Evolutionary conservation across 176 grass and related monocot genomes (phyloP), one percentile per base, ranked within the genome.

Genomic region (Oryza longistaminata): DNA sequence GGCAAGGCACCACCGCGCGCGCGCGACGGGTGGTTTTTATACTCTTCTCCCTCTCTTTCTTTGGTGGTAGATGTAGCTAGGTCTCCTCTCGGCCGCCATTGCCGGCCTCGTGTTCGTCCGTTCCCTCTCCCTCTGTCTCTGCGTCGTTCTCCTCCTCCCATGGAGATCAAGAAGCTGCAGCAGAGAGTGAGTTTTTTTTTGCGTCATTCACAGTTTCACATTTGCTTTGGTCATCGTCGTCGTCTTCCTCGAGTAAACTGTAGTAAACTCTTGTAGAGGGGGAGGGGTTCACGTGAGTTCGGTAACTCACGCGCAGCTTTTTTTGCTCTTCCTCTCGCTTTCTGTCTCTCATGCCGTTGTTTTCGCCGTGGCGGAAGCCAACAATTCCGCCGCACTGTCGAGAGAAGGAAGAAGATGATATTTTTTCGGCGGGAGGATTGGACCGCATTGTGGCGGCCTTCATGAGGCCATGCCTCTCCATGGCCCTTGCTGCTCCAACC

Each of bases 401-500:
- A 72, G 24, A 24, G 40, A 5, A 24, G 22, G 70, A 55, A 27
- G n/a, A 42, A 61, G 19, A 64, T 31, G 67, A 73, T 66, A 66
- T 86, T 80, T 73, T 73, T 34, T 21, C 16, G 19, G 2, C 8
- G 26, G 7, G 62, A 31, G 74, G 5, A 50, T 26, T 74, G 71
- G 71, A 60, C 35, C 60, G 19, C 81, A 66, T 46, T 64, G 52
- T 46, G 70, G 68, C 61, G 70, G 69, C 33, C n/a, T 80, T n/a
- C 53, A 58, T n/a, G 53, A 9, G 7, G 35, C 35, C 35, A 37
- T 37, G 35, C 35, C 35, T 58, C 43, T 58, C 43, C 78, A 78
- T 86, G 83, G 68, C 66, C 55, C 61, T 35, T 35, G 34, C 76
- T 76, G 68, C 58, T 62, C 58, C 73, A 90, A 82, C 88, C 78